These are phyloP conservation scores for Trifolium subterraneum DNA, from an alignment of 306 rosid species.

Conservation along the genomic window DNA sequence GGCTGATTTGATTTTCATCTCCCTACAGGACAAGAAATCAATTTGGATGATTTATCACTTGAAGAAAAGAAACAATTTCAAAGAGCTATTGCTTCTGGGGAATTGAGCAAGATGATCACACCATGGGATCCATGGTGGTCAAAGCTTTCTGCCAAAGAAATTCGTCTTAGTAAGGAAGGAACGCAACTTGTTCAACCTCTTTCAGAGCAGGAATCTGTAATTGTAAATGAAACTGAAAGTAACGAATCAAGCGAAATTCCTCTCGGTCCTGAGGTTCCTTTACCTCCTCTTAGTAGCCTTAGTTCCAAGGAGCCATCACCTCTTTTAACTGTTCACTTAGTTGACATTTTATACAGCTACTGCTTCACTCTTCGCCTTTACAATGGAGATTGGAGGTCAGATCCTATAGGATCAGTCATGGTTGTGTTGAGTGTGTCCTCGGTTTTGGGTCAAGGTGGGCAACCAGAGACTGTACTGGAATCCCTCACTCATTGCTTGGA, in stretches of 20 bases:
- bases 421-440: conserved; percentile 72
- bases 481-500: conserved; percentile 77
- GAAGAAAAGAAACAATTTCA: conserved; percentile 83
- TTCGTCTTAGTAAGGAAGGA: conserved; percentile 81
- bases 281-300: conserved; percentile 75
- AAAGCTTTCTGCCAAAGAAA: conserved; percentile 68
- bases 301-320: conserved; percentile 83
- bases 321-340: conserved; percentile 70
- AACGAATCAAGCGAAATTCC: conserved; percentile 61
- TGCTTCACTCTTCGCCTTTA: conserved; percentile 84
- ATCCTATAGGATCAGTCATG: conserved; percentile 68
- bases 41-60: conserved; percentile 72
- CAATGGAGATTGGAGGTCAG: conserved; percentile 88
- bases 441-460: conserved; percentile 73
- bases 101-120: conserved; percentile 82
- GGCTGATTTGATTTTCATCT: conserved; percentile 38
- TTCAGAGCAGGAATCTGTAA: conserved; percentile 43
- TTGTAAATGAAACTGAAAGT: conserved; percentile 40
- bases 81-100: conserved; percentile 87
- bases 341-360: conserved; percentile 77
- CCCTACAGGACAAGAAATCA: conserved; percentile 71
- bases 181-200: conserved; percentile 77
- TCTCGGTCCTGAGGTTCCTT: conserved; percentile 67
- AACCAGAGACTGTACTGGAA: conserved; percentile 71
- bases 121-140: conserved; percentile 99